phyloP scores from a whole-genome alignment of 208 protist genomes.

The Crithidia acanthocephali region DNA sequence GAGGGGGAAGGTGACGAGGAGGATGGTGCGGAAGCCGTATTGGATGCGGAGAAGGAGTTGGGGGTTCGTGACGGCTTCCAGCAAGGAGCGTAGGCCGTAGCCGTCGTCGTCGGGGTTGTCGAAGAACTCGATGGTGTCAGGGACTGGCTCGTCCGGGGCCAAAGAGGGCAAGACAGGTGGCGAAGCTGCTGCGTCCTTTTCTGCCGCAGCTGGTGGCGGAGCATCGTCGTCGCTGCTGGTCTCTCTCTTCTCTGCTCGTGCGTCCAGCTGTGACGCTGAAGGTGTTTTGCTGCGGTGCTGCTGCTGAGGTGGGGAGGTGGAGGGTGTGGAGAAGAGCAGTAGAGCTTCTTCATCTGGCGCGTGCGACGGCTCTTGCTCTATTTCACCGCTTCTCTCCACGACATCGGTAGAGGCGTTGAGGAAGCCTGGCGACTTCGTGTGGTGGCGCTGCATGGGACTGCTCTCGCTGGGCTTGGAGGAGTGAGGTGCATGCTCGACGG shows the following conservation, averaged over 20 bases:
- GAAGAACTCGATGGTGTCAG: constrained; percentile 29
- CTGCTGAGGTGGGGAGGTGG: too few species aligned
- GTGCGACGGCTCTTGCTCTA: neutral
- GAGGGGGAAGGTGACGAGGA: constrained; percentile 33
- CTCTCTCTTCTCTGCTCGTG: too few species aligned
- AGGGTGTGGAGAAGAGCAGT: neutral
- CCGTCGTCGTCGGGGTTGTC: constrained; percentile 34
- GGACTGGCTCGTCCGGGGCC: constrained; percentile 14
- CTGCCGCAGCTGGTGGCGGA: neutral
- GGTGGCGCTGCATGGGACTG: too few species aligned
- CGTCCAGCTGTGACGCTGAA: too few species aligned
- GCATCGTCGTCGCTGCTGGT: neutral
- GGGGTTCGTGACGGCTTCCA: constrained; percentile 31
- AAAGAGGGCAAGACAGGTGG: neutral
- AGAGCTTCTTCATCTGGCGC: neutral
- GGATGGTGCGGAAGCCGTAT: constrained; percentile 27
- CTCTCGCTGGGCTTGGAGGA: too few species aligned
- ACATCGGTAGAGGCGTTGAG: constrained; percentile 18
- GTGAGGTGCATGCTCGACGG: too few species aligned
- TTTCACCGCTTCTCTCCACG: neutral
- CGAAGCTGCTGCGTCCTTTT: neutral
- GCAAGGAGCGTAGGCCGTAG: constrained; percentile 29
- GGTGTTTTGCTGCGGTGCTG: too few species aligned
- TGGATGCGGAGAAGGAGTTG: constrained; percentile 16
- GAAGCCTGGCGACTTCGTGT: too few species aligned